Conservation (phyloP, 371 early-diverging fungal genomes). For the Choanephora cucurbitarum region DNA sequence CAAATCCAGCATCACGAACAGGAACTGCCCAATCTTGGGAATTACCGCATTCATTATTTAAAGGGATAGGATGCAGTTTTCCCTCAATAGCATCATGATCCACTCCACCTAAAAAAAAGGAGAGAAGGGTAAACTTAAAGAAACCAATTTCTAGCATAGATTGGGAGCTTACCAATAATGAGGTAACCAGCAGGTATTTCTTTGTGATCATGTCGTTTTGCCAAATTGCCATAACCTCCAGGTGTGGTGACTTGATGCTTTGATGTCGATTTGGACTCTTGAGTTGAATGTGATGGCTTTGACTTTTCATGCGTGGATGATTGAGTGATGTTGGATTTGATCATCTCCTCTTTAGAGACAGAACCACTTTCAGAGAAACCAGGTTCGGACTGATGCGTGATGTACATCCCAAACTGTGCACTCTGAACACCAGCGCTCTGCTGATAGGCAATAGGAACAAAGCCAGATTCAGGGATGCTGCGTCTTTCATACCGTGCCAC, state of each 20-base stretch:
- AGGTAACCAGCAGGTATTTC: constrained; percentile 46
- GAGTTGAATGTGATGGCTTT: not conserved
- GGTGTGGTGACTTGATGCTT: constrained; percentile 13
- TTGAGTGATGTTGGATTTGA: not conserved
- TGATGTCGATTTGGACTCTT: not conserved
- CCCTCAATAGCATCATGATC: constrained; percentile 43
- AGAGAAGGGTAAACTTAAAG: constrained; percentile 4
- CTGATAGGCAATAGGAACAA: constrained; percentile 46
- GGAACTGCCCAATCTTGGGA: constrained; percentile 47
- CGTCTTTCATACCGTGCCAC: constrained; percentile 29
- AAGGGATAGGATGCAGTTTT: constrained; percentile 34
- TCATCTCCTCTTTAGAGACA: constrained; percentile 1
- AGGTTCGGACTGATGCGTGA: constrained; percentile 12
- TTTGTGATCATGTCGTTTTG: constrained; percentile 29
- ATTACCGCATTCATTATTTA: constrained; percentile 22
- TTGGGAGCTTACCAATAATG: constrained; percentile 43
- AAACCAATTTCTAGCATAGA: too few relatives aligned
- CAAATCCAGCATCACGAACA: constrained; percentile 41
- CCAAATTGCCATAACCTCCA: constrained; percentile 31
- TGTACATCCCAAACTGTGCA: constrained; percentile 51
- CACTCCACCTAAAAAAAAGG: constrained; percentile 39
- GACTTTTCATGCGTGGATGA: not conserved
- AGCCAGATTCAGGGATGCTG: constrained; percentile 36
- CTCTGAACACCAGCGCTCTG: constrained; percentile 35
- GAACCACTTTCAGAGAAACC: constrained; percentile 34